These are phyloP conservation scores for Xylaria venustula DNA, from an alignment of 495 filamentous ascomycete species.

Conservation along the genomic window DNA sequence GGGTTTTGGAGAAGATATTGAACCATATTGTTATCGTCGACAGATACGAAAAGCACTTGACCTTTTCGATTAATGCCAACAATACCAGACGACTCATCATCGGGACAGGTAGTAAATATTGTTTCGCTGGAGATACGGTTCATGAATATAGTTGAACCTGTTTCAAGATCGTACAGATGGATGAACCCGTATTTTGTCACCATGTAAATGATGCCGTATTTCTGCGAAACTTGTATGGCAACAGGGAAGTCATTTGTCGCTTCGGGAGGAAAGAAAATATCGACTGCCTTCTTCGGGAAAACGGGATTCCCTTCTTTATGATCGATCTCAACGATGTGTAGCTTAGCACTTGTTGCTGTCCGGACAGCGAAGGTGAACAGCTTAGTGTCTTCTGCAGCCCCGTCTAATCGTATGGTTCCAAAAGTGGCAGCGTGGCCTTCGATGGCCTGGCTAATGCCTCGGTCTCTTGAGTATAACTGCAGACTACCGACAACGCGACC, in stretches of 20 bases:
- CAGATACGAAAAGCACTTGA: constrained; percentile 88
- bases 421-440: constrained; percentile 97
- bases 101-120: constrained; percentile 89
- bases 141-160: constrained; percentile 98
- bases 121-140: constrained; percentile 99
- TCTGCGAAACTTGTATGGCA: constrained; percentile 93
- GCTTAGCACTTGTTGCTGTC: constrained; percentile 81
- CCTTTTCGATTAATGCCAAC: constrained; percentile 97
- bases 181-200: constrained; percentile 99
- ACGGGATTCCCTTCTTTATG: constrained; percentile 81
- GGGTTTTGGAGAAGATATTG: constrained; percentile 94
- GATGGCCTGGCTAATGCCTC: constrained; percentile 95
- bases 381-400: constrained; percentile 84
- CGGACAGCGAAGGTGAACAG: constrained; percentile 96
- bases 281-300: constrained; percentile 92
- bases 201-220: constrained; percentile 93
- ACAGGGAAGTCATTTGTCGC: constrained; percentile 97
- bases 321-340: constrained; percentile 98
- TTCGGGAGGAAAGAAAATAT: constrained; percentile 96
- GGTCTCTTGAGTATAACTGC: constrained; percentile 94
- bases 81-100: constrained; percentile 80
- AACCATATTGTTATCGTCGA: constrained; percentile 87
- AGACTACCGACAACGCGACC: constrained; percentile 92
- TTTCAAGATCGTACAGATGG: constrained; percentile 96
- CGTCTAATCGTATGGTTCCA: constrained; percentile 83